Base-by-base conservation (phyloP, 345 rosid species). In the Gossypium sturtianum region DNA sequence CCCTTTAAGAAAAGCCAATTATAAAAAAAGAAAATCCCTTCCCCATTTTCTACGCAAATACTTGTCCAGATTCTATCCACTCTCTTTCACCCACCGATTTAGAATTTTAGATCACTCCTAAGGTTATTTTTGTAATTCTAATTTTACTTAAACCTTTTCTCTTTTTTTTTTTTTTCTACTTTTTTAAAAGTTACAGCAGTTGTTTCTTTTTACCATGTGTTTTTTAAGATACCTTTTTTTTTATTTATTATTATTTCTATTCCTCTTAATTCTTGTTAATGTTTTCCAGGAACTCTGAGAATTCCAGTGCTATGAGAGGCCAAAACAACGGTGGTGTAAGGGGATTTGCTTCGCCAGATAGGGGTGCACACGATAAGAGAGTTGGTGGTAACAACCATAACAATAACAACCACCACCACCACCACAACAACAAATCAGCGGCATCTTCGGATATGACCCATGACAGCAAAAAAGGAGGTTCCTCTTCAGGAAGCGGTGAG, bases 401-500 rank as follows among this genome's bases (percentile, higher is more conserved):
- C 72, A 64, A 75, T 57, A 27, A 73, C 77, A 5, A 58, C 80
- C 51, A 71, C 63, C 49, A 69, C 53, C 3, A 57, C 61, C 3
- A 81, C 59, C 65, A 80, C 66, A 52, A 80, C 54, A 79, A 82
- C 79, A 84, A 79, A 78, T 82, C 92, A 57, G 88, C 78, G 56
- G 84, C 73, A 2, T 85, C 92, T 44, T 79, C 89, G 66, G 90
- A 84, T 78, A 81, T 87, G 53, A 91, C 89, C 29, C 87, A 81
- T 25, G 93, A 89, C 48, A 81, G 86, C 88, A 88, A 84, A 74
- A 88, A 87, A 69, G 92, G 89, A 29, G 90, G 94, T 43, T 83
- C 91, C 16, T 87, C 94, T 15, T 88, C 90, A 0, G 89, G 88
- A 16, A 86, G 91, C 57, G 88, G 91, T 78, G 94, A 89, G 54